These are phyloP conservation scores for Mucor mucedo DNA, from an alignment of 371 early-diverging fungal species.

Conservation along the genomic window DNA sequence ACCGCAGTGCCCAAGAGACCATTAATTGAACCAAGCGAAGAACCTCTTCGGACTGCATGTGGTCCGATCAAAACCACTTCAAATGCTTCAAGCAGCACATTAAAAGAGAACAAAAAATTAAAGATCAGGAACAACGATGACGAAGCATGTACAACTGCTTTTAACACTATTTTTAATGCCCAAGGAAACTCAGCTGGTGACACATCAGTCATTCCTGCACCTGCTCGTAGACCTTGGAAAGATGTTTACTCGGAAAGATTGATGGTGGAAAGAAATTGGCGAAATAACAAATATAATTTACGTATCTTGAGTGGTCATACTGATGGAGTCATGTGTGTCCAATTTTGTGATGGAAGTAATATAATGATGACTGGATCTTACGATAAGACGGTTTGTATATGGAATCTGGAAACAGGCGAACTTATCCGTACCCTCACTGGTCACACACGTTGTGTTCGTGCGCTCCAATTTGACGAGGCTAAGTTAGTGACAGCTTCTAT, in stretches of 20 bases:
- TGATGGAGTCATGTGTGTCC: constrained; percentile 87
- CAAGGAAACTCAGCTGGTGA: neutral
- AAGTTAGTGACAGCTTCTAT: constrained; percentile 87
- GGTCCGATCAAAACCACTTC: constrained; percentile 8
- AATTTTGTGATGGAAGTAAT: constrained; percentile 75
- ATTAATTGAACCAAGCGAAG: constrained; percentile 20
- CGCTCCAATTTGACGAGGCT: constrained; percentile 85
- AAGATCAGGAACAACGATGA: neutral
- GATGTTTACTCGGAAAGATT: constrained; percentile 82
- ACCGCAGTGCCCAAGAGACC: constrained; percentile 15
- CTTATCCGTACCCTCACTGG: constrained; percentile 75
- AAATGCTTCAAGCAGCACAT: neutral
- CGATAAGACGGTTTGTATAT: constrained; percentile 81
- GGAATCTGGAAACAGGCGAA: constrained; percentile 81
- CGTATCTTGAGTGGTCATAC: constrained; percentile 73
- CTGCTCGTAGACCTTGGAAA: constrained; percentile 73
- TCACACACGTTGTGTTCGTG: constrained; percentile 87
- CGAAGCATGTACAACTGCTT: neutral
- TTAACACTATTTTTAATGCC: neutral
- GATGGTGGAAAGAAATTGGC: constrained; percentile 85
- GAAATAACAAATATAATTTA: constrained; percentile 67
- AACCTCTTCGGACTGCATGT: constrained; percentile 23
- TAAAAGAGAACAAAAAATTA: neutral
- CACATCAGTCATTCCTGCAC: neutral
- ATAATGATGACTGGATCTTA: constrained; percentile 84